A percentile compares a stretch with the other conserved stretches of the same genome.
phyloP scores from a whole-genome alignment of 2,329 filamentous ascomycete species.

The Cordyceps farinosa region DNA sequence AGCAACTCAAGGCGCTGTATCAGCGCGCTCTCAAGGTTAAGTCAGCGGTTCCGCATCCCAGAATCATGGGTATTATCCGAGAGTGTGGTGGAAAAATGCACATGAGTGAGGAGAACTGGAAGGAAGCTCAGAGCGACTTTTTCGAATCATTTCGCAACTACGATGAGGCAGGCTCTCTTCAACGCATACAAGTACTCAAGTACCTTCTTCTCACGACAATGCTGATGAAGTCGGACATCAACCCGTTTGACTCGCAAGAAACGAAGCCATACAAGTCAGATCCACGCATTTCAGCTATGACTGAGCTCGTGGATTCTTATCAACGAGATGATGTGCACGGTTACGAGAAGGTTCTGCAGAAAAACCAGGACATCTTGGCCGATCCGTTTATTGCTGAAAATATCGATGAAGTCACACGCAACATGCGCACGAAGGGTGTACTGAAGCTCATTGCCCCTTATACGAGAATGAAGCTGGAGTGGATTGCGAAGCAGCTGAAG shows the following conservation, averaged over 20 bases:
- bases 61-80: conserved; percentile 98
- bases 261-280: conserved; percentile 98
- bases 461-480: conserved; percentile 81
- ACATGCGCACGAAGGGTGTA: conserved; percentile 95
- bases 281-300: conserved; percentile 94
- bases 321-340: conserved; percentile 90
- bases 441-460: conserved; percentile 93
- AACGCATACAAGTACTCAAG: conserved; percentile 95
- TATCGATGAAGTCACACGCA: conserved; percentile 96
- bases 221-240: conserved; percentile 98
- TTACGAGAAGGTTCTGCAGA: conserved; percentile 83
- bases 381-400: conserved; percentile 98
- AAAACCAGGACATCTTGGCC: conserved; percentile 82
- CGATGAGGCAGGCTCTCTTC: conserved; percentile 93
- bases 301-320: conserved; percentile 92
- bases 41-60: conserved; percentile 96
- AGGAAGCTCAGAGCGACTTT: conserved; percentile 93
- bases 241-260: conserved; percentile 97
- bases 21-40: conserved; percentile 86
- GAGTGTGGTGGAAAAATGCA: conserved; percentile 99
- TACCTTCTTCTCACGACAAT: conserved; percentile 95
- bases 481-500: conserved; percentile 83
- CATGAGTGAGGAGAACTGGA: conserved; percentile 99
- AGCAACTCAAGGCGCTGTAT: conserved; percentile 89
- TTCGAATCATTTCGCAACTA: conserved; percentile 99